These are phyloP conservation scores for Sinapis alba DNA, from an alignment of 441 rosid genomes.

Conservation along the genomic window DNA sequence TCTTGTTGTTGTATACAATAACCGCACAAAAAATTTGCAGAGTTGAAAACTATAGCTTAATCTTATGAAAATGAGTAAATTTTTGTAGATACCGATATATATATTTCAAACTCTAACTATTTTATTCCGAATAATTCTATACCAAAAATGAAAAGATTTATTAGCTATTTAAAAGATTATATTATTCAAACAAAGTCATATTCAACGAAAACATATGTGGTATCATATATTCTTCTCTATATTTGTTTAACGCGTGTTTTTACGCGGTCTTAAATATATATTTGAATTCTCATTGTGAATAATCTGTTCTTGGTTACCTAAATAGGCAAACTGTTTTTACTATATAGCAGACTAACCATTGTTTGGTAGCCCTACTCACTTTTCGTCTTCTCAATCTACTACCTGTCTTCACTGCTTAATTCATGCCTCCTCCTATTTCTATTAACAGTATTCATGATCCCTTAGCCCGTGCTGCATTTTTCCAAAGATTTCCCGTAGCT, in stretches of 20 bases:
- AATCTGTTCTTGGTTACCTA: neutral
- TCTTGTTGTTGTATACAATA: too few species aligned
- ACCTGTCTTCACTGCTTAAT: neutral
- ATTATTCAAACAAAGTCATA: neutral
- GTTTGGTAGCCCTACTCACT: too few species aligned
- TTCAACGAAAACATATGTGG: neutral
- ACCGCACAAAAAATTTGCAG: too few species aligned
- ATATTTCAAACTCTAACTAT: too few species aligned
- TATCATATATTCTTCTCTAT: neutral
- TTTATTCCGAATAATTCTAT: too few species aligned
- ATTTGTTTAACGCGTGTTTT: neutral
- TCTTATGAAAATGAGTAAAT: too few species aligned
- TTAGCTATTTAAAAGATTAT: neutral
- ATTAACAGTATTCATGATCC: neutral
- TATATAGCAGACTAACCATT: too few species aligned
- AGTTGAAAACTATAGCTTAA: too few species aligned
- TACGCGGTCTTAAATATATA: neutral
- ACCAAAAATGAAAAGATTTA: too few species aligned
- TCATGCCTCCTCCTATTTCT: neutral
- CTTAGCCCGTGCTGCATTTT: neutral
- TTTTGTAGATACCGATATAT: too few species aligned
- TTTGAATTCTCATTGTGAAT: neutral
- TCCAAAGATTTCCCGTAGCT: neutral
- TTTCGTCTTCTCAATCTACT: too few species aligned
- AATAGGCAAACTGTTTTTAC: neutral